Percentiles rank a stretch among this genome's conserved stretches.
These are phyloP conservation scores for Sherardia arvensis DNA, from an alignment of 257 asterid genomes.

Conservation along the genomic window DNA sequence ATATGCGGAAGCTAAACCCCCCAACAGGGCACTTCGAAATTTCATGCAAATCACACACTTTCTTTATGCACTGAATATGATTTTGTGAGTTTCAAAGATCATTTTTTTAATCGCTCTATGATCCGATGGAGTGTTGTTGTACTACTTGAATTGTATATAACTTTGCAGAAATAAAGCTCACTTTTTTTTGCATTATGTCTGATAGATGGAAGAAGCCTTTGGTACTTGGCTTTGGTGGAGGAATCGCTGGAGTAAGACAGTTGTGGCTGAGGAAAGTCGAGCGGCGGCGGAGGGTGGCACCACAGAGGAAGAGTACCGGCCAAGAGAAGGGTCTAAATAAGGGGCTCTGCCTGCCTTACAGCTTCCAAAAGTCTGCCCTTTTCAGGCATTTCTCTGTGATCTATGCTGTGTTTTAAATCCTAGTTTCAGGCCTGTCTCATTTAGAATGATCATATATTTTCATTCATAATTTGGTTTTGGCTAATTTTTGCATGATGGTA, in stretches of 20 bases:
- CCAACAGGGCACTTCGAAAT: too few species aligned
- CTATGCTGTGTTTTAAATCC: too few species aligned
- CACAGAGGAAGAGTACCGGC: conserved; percentile 93
- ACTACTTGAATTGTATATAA: neutral
- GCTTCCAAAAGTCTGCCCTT: conserved; percentile 75
- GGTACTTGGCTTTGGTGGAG: conserved; percentile 56
- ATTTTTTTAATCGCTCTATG: neutral
- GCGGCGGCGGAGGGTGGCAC: conserved; percentile 98
- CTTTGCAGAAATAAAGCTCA: neutral
- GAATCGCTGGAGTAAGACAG: conserved; percentile 13
- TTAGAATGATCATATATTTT: too few species aligned
- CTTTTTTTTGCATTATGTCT: neutral
- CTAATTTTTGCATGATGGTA: too few species aligned
- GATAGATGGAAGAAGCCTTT: too few species aligned
- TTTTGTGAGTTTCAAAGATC: neutral
- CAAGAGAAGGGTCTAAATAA: conserved; percentile 72
- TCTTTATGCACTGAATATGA: neutral
- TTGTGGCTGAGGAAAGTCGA: conserved; percentile 86
- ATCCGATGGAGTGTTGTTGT: conserved; percentile 9
- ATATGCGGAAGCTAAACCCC: too few species aligned
- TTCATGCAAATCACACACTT: too few species aligned
- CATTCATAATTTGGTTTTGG: too few species aligned
- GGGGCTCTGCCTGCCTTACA: conserved; percentile 86
- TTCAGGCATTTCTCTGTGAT: conserved; percentile 48
- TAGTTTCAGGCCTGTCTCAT: too few species aligned